A percentile compares a stretch with the other conserved stretches of the same genome.
phyloP scores from a whole-genome alignment of 495 filamentous ascomycete species.

The Hyaloscypha finlandica region DNA sequence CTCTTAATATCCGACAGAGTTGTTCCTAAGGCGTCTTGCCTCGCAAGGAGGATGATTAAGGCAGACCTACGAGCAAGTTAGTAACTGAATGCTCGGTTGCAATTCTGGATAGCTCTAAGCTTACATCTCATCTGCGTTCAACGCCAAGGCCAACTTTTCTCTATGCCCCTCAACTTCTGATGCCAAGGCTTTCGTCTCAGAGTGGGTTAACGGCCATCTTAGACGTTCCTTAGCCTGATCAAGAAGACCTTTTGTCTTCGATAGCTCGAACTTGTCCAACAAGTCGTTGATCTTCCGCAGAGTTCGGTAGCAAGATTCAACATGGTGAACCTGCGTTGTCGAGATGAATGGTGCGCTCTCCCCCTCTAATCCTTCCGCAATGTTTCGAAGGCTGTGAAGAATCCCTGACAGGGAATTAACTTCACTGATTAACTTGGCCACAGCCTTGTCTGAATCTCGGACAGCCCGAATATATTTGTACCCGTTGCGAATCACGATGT shows the following conservation, averaged over 20 bases:
- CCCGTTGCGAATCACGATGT: constrained; percentile 1
- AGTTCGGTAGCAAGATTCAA: constrained; percentile 3
- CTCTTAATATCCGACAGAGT: constrained; percentile 3
- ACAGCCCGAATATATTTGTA: constrained; percentile 1
- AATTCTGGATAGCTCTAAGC: background rate
- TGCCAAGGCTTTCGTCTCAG: background rate
- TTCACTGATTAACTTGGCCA: background rate
- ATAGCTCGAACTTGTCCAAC: constrained; percentile 1
- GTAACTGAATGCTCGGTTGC: background rate
- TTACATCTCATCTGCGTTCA: background rate
- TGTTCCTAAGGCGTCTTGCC: background rate
- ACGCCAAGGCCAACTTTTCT: background rate
- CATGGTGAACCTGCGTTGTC: background rate
- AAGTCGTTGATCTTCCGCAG: background rate
- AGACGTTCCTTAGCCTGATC: background rate
- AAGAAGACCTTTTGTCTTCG: background rate
- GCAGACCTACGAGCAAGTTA: background rate
- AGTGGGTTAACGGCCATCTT: background rate
- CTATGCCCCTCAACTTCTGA: background rate
- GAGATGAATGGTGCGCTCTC: background rate
- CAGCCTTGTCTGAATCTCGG: constrained; percentile 1
- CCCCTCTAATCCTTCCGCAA: background rate
- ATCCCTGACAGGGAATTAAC: background rate
- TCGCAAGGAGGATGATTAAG: background rate
- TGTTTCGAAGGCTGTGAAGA: background rate